Evolutionary conservation across 2,329 filamentous ascomycete genomes (phyloP).

Genomic region (Colletotrichum acutatum): DNA sequence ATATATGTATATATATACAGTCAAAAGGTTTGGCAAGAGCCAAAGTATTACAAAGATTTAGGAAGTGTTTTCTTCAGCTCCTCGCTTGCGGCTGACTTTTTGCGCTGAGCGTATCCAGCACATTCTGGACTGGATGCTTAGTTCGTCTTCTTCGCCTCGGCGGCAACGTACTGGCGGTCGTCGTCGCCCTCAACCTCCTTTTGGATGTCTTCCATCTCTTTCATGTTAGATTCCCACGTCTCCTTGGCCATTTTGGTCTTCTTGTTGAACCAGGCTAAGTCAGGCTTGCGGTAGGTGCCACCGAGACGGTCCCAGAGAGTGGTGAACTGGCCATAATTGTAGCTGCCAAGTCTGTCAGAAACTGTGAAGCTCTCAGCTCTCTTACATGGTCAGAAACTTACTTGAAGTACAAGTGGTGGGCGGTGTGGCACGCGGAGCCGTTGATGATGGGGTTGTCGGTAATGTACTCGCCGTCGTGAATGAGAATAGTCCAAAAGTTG

Average conservation of each 20-base stretch:
- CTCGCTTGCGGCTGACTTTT: background rate
- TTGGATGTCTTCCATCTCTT: slow-evolving; percentile 74
- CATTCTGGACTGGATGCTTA: slow-evolving; percentile 1
- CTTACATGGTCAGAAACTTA: slow-evolving; percentile 5
- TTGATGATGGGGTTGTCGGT: slow-evolving; percentile 93
- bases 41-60: slow-evolving; percentile 21
- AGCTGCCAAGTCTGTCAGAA: slow-evolving; percentile 65
- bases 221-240: slow-evolving; percentile 70
- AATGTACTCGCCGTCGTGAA: slow-evolving; percentile 95
- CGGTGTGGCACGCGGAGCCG: slow-evolving; percentile 87
- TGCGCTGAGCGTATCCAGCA: background rate
- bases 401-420: slow-evolving; percentile 72
- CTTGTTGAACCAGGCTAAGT: slow-evolving; percentile 75
- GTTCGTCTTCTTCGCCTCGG: slow-evolving; percentile 38
- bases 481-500: slow-evolving; percentile 97
- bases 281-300: slow-evolving; percentile 78
- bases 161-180: slow-evolving; percentile 37
- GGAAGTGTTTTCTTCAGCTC: background rate
- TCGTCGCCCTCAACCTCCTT: slow-evolving; percentile 51
- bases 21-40: slow-evolving; percentile 11
- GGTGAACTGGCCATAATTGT: slow-evolving; percentile 81
- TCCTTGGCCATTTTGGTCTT: slow-evolving; percentile 76
- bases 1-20: slow-evolving; percentile 24
- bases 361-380: background rate
- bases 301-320: slow-evolving; percentile 80